Base-by-base conservation (phyloP, 345 rosid genomes). In the Arabidopsis suecica region DNA sequence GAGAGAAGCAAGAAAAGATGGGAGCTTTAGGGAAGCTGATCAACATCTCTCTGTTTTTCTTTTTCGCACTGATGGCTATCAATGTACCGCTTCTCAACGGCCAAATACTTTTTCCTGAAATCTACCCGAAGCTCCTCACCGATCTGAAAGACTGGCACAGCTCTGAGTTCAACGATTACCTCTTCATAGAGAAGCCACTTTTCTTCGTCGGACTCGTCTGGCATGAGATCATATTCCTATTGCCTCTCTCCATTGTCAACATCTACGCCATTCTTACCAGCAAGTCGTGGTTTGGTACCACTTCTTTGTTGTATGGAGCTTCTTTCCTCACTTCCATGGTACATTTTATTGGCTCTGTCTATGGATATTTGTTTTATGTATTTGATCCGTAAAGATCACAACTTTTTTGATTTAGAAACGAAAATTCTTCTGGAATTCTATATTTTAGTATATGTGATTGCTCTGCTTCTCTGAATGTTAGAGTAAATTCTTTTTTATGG, bases 21-120 rank as follows among this genome's bases (percentile, higher is more conserved):
- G 61, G 16, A 32, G 61, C 40, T 32, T 56, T 48, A 14, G 23
- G 61, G 61, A 32, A 56, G 61, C 40, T 56, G 23, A 7, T 48
- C 8, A 48, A 48, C 53, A 7, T 33, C 22, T 56, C 61, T 14
- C 32, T 60, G 47, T 60, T 60, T 13, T 14, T 14, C 10, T 56
- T 9, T 30, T 59, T 36, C 9, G 64, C 45, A 9, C 1, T 59
- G 7, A 9, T 59, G 11, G 30, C 64, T 16, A 8, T 59, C 2
- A 48, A 16, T 48, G 53, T 48, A 6, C 48, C 48, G 7, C 48
- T n/a, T 58, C 18, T 58, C 9, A 16, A 58, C 25, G 42, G 23
- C 5, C 62, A 60, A 60, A 3, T 38, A 10, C 9, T 38, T 5
- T 1, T 60, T 38, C 65, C 47, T 37, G 65, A 5, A 60, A 60